Evolutionary conservation across 2,329 filamentous ascomycete genomes (phyloP).

Genomic region (Penicillium brevicompactum): DNA sequence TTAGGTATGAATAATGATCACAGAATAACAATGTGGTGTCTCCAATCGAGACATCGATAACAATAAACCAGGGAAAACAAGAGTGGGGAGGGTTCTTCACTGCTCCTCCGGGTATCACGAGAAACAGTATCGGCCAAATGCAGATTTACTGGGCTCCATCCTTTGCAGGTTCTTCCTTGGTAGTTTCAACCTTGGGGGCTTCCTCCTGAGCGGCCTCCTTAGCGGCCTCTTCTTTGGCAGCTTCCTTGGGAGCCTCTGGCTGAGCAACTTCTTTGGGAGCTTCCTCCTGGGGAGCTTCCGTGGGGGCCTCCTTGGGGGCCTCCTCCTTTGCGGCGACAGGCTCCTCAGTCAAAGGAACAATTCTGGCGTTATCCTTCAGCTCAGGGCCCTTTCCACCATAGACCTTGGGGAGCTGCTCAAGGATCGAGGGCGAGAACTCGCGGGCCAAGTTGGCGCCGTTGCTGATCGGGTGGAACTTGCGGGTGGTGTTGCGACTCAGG

Average conservation of each 20-base stretch:
- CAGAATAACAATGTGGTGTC: background rate
- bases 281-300: conserved; percentile 12
- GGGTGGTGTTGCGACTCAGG: conserved; percentile 70
- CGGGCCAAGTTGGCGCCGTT: conserved; percentile 70
- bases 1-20: background rate
- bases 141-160: conserved; percentile 17
- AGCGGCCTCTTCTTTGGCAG: conserved; percentile 19
- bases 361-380: conserved; percentile 45
- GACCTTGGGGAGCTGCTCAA: conserved; percentile 66
- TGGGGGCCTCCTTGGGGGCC: conserved; percentile 2
- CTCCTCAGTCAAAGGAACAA: conserved; percentile 29
- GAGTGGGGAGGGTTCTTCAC: conserved; percentile 16
- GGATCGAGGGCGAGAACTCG: conserved; percentile 59
- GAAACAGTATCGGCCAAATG: conserved; percentile 9
- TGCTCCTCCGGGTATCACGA: conserved; percentile 29
- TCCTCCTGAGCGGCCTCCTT: conserved; percentile 11
- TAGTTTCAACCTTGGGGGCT: conserved; percentile 11
- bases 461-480: conserved; percentile 77
- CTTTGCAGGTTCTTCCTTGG: conserved; percentile 16
- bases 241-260: conserved; percentile 1
- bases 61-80: conserved; percentile 14
- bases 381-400: conserved; percentile 74
- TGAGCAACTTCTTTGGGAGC: conserved; percentile 12
- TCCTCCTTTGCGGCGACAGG: conserved; percentile 17
- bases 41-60: background rate